Evolutionary conservation across 2,329 filamentous ascomycete species (phyloP).

Genomic region (Coccinonectria pachysandricola): DNA sequence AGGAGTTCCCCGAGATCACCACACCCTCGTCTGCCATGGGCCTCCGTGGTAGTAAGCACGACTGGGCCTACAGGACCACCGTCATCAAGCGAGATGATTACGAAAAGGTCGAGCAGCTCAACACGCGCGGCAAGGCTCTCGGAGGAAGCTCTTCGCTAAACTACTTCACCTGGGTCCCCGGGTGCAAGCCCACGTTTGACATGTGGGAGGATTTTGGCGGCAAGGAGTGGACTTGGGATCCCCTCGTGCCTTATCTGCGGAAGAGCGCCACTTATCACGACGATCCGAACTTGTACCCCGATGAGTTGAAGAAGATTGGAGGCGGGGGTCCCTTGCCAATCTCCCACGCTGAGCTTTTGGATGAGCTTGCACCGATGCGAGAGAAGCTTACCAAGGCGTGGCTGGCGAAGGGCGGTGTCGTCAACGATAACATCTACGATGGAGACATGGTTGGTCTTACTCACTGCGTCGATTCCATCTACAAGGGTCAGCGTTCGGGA

Average conservation of each 20-base stretch:
- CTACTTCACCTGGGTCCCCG: constrained; percentile 55
- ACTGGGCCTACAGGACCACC: constrained; percentile 53
- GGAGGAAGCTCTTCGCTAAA: constrained; percentile 50
- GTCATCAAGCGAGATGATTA: constrained; percentile 50
- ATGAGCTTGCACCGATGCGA: constrained; percentile 41
- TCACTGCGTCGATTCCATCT: constrained; percentile 45
- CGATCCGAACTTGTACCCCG: constrained; percentile 33
- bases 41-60: constrained; percentile 43
- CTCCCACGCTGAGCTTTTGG: constrained; percentile 42
- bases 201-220: constrained; percentile 65
- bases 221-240: constrained; percentile 49
- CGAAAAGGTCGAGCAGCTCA: constrained; percentile 51
- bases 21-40: constrained; percentile 43
- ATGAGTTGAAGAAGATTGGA: constrained; percentile 40
- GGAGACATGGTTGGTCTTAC: constrained; percentile 44
- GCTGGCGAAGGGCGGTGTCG: constrained; percentile 37
- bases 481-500: constrained; percentile 43
- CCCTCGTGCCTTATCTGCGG: constrained; percentile 37
- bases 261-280: constrained; percentile 50
- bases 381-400: constrained; percentile 40
- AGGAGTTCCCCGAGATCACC: constrained; percentile 39
- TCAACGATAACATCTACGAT: constrained; percentile 45
- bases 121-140: constrained; percentile 49
- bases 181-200: constrained; percentile 49
- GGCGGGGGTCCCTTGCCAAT: constrained; percentile 41